Conservation (phyloP, 2,329 filamentous ascomycete genomes). For the Alternaria gaisen region DNA sequence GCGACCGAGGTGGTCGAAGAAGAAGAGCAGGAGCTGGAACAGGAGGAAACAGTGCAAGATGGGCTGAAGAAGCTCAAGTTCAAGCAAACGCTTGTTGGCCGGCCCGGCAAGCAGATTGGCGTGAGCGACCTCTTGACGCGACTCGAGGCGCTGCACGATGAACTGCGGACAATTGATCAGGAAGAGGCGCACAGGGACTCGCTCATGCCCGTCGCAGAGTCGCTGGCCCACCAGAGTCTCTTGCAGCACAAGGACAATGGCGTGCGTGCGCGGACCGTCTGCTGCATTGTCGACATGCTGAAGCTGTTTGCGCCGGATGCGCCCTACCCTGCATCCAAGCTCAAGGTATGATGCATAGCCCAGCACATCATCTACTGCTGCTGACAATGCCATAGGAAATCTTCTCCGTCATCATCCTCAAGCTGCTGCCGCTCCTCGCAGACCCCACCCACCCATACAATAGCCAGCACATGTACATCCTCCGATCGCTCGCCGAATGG, state of each 20-base stretch:
- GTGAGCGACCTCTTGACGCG: conserved; percentile 83
- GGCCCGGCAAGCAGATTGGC: conserved; percentile 86
- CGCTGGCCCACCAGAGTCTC: conserved; percentile 82
- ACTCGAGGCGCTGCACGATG: conserved; percentile 80
- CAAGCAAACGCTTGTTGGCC: conserved; percentile 88
- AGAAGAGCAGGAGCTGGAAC: conserved; percentile 38
- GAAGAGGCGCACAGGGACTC: conserved; percentile 85
- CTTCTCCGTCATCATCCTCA: conserved; percentile 86
- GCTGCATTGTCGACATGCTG: conserved; percentile 92
- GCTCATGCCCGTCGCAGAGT: conserved; percentile 82
- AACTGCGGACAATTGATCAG: conserved; percentile 86
- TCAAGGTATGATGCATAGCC: conserved; percentile 71
- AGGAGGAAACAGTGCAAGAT: conserved; percentile 58
- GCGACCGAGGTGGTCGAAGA: conserved; percentile 41
- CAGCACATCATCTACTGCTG: background rate
- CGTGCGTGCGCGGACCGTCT: conserved; percentile 86
- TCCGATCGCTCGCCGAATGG: conserved; percentile 87
- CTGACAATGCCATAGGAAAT: conserved; percentile 72
- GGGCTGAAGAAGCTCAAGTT: conserved; percentile 68
- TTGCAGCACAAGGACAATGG: conserved; percentile 92
- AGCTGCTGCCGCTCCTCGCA: conserved; percentile 83
- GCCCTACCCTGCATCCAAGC: conserved; percentile 86
- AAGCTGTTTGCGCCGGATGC: conserved; percentile 93
- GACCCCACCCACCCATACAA: conserved; percentile 91
- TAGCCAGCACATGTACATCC: conserved; percentile 88